Conservation (phyloP, 345 rosid genomes). For the Xanthoceras sorbifolium region DNA sequence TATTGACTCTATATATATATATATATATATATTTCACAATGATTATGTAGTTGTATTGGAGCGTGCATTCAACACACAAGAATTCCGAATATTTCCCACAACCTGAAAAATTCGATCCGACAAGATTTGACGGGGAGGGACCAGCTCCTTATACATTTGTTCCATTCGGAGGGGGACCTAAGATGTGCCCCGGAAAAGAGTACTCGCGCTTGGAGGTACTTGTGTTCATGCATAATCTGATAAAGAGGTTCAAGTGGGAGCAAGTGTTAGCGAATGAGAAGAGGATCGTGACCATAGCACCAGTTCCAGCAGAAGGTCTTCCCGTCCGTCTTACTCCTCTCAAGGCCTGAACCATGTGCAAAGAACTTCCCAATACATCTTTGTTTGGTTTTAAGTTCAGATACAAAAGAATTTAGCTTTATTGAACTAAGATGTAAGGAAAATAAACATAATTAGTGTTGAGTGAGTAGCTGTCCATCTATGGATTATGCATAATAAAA, state of each 20-base stretch:
- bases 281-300: not conserved
- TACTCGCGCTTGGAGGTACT: slow-evolving; percentile 14
- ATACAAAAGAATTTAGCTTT: no score
- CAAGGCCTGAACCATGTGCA: no score
- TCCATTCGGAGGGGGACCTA: slow-evolving; percentile 22
- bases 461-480: no score
- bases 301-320: no score
- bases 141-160: slow-evolving; percentile 21
- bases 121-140: slow-evolving; percentile 16
- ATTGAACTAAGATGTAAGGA: no score
- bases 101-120: not conserved
- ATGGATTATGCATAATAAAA: no score
- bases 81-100: slow-evolving; percentile 10
- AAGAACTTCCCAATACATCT: no score
- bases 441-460: no score
- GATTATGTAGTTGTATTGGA: slow-evolving; percentile 5
- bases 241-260: slow-evolving; percentile 18
- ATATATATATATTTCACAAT: not conserved
- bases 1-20: no score
- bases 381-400: no score
- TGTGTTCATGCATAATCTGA: slow-evolving; percentile 15
- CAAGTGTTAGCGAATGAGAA: slow-evolving; percentile 17
- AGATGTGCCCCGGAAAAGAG: slow-evolving; percentile 12
- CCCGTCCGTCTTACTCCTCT: no score
- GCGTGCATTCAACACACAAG: slow-evolving; percentile 11